Evolutionary conservation across 106 monocot genomes (phyloP), one percentile per base, ranked within the genome.

Genomic region (Dendrobium chrysotoxum): DNA sequence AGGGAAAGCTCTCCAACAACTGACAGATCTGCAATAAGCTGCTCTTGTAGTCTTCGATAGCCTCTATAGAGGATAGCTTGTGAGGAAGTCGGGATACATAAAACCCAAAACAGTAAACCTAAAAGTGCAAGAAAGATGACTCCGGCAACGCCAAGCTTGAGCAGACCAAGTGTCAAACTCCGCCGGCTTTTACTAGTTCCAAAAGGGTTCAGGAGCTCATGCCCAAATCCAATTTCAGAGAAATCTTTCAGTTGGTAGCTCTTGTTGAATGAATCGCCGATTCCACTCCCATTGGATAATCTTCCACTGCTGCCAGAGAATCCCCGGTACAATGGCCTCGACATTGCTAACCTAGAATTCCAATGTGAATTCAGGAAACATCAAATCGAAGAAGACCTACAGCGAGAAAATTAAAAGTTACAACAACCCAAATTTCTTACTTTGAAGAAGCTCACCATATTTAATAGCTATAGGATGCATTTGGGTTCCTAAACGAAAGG

Each of bases 41-140:
- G 88, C 77, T 93, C 88, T 77, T 96, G 93, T 16, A 96, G 88
- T 18, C 86, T 76, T 39, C 89, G 82, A 78, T 89, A 89, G 54
- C 87, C 81, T 28, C 79, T 75, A 70, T 86, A 77, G 31, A 90
- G 78, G 40, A 53, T 83, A 42, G 53, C 77, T 6, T 73, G 70
- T 1, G 85, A 82, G 21, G 89, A 38, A 8, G 85, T 58, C 20
- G 92, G 87, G 70, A 92, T 89, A 79, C 90, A 89, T 65, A 85
- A 70, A 28, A 91, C 76, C 91, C 93, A 93, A 55, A 85, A 88
- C 53, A 96, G 82, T 12, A 93, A 96, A 50, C 88, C 83, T 1
- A 80, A 82, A 28, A 96, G 72, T 10, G 86, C 88, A 16, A 82
- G 54, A 81, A 88, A 40, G 31, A 86, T 70, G 21, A 88, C 66